These are phyloP conservation scores for Diphasiastrum complanatum DNA, from an alignment of 83 land plant species.

Conservation along the genomic window DNA sequence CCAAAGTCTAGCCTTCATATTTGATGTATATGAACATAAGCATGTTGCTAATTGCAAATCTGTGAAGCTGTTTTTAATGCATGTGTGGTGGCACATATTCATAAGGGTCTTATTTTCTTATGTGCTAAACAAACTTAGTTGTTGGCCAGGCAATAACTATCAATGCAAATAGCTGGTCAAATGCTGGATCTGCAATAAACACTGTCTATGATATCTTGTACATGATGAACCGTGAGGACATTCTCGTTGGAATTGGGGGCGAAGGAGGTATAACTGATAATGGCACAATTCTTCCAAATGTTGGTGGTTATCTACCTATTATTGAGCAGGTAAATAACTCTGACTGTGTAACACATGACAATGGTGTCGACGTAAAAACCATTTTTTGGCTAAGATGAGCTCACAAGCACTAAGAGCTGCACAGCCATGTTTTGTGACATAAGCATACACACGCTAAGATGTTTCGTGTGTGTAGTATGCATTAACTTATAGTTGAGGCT, in stretches of 20 bases:
- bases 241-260: constrained; percentile 76
- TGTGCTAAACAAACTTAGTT: too few species aligned
- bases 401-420: neutral
- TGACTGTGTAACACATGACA: neutral
- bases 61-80: too few species aligned
- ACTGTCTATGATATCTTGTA: constrained; percentile 70
- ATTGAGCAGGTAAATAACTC: constrained; percentile 62
- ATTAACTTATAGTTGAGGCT: neutral
- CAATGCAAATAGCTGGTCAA: constrained; percentile 65
- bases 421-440: neutral
- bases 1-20: too few species aligned
- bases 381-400: neutral
- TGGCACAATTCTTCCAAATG: constrained; percentile 59
- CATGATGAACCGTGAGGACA: constrained; percentile 85
- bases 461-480: neutral
- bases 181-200: constrained; percentile 81
- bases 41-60: too few species aligned
- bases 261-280: constrained; percentile 68
- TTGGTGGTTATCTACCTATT: constrained; percentile 78
- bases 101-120: too few species aligned
- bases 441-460: neutral
- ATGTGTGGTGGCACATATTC: too few species aligned
- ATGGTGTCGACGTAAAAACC: neutral
- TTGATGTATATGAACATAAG: too few species aligned
- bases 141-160: constrained; percentile 77